phyloP scores from a whole-genome alignment of 176 grass and related monocot genomes.

The Zea mays region Zm-B73-REFERENCE-NAM-5.0 NC_050104.1:20490001-20490500 shows the following conservation, averaged over 20 bases:
- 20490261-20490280: conserved; percentile 91
- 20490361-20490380: not conserved
- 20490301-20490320: not conserved
- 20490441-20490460: too few relatives aligned
- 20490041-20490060: too few relatives aligned
- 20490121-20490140: too few relatives aligned
- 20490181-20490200: conserved; percentile 63
- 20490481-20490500: too few relatives aligned
- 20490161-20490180: too few relatives aligned
- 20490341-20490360: not conserved
- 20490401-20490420: not conserved
- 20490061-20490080: too few relatives aligned
- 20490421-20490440: not conserved
- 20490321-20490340: not conserved
- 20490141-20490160: too few relatives aligned
- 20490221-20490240: conserved; percentile 68
- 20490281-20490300: conserved; percentile 80
- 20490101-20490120: too few relatives aligned
- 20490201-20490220: conserved; percentile 64
- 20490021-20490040: too few relatives aligned
- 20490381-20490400: not conserved
- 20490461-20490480: too few relatives aligned
- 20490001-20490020: too few relatives aligned
- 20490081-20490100: not conserved
- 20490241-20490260: conserved; percentile 93